Conservation (phyloP, 768 basidiomycete species). For the Pilatotrama ljubarskyi region DNA sequence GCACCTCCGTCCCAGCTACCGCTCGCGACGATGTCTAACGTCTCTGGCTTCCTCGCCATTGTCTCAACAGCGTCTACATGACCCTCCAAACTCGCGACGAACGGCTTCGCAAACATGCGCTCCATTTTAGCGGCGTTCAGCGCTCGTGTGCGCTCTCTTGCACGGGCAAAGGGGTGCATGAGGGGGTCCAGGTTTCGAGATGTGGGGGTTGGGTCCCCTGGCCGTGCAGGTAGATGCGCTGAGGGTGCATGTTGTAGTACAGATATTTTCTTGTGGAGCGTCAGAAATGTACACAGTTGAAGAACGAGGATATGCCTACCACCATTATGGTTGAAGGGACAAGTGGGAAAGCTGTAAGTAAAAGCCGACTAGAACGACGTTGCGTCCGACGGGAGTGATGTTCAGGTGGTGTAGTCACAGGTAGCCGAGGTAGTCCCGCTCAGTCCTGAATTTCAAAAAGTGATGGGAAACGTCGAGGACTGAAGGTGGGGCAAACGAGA, state of each 20-base stretch:
- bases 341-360: background rate
- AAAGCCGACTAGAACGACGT: too few species aligned
- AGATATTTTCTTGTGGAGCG: constrained; percentile 70
- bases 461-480: background rate
- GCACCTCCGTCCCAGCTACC: constrained; percentile 95
- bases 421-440: too few species aligned
- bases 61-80: constrained; percentile 95
- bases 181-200: constrained; percentile 92
- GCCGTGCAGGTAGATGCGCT: constrained; percentile 67
- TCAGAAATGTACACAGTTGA: background rate
- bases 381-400: too few species aligned
- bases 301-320: constrained; percentile 2
- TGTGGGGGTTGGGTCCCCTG: constrained; percentile 83
- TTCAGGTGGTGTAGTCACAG: too few species aligned
- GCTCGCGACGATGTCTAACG: constrained; percentile 79
- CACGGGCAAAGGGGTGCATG: constrained; percentile 93
- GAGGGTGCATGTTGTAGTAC: constrained; percentile 84
- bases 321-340: constrained; percentile 13
- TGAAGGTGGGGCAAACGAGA: too few species aligned
- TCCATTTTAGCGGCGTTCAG: constrained; percentile 97
- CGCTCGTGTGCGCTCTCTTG: constrained; percentile 91
- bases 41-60: constrained; percentile 68
- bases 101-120: constrained; percentile 96
- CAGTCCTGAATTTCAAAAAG: too few species aligned
- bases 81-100: constrained; percentile 86